A percentile compares a stretch with the other conserved stretches of the same genome.
phyloP scores from a whole-genome alignment of 495 filamentous ascomycete genomes.

The Cladorrhinum samala region DNA sequence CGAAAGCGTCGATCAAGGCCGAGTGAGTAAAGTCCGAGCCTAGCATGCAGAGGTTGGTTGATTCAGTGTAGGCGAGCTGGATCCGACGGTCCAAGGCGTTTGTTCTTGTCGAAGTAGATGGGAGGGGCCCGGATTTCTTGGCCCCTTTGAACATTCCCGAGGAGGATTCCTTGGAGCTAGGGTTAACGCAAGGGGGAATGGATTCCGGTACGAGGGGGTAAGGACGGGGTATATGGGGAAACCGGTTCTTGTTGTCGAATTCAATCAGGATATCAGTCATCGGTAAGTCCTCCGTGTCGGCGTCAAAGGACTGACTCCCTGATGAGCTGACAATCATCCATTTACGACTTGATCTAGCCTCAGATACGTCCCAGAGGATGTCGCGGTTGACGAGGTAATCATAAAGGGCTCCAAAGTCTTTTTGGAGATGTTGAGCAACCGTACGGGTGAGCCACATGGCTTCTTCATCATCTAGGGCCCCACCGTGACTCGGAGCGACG shows the following conservation, averaged over 20 bases:
- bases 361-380: conserved; percentile 55
- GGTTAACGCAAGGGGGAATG: conserved; percentile 28
- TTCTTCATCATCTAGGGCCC: conserved; percentile 38
- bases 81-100: conserved; percentile 40
- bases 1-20: conserved; percentile 56
- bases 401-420: conserved; percentile 63
- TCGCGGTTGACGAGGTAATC: conserved; percentile 69
- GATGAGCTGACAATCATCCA: conserved; percentile 55
- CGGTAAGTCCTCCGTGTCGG: conserved; percentile 54
- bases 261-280: conserved; percentile 62
- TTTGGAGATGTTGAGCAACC: conserved; percentile 51
- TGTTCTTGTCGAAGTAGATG: conserved; percentile 7
- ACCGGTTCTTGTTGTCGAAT: conserved; percentile 59
- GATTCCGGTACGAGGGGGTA: conserved; percentile 59
- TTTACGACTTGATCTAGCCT: conserved; percentile 50
- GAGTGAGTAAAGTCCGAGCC: conserved; percentile 48
- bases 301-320: conserved; percentile 46
- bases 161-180: conserved; percentile 4
- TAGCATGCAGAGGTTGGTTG: conserved; percentile 61
- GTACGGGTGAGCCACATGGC: conserved; percentile 55
- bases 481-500: conserved; percentile 43
- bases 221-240: conserved; percentile 62
- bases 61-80: conserved; percentile 58
- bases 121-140: conserved; percentile 23
- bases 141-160: conserved; percentile 13